A percentile compares a stretch with the other conserved stretches of the same genome.
Conservation (phyloP, 75 land plant species). For the Sequoia sempervirens region DNA sequence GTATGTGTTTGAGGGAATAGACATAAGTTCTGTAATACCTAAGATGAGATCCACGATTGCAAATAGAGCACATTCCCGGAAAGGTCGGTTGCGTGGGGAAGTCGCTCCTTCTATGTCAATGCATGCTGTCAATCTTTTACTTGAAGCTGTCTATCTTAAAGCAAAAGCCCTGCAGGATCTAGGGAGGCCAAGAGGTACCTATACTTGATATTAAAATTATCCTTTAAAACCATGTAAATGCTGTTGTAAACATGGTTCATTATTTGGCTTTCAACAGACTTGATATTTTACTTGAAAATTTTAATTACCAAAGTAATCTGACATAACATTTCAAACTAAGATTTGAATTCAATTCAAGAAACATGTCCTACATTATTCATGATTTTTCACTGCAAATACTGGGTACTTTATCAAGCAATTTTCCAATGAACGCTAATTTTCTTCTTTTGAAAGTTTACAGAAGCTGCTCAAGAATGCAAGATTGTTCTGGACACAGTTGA, state of each 20-base stretch:
- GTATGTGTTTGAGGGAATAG: constrained; percentile 87
- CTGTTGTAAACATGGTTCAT: not conserved
- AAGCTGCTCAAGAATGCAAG: constrained; percentile 85
- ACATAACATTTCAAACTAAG: not conserved
- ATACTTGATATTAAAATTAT: not conserved
- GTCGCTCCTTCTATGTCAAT: constrained; percentile 43
- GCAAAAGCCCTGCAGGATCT: constrained; percentile 77
- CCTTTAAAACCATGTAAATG: not conserved
- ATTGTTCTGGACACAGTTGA: constrained; percentile 77
- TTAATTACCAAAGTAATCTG: not conserved
- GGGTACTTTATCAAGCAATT: not conserved
- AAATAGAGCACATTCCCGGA: constrained; percentile 37
- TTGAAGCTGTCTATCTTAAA: constrained; percentile 86
- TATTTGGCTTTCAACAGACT: not conserved
- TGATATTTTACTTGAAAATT: not conserved
- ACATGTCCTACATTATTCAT: not conserved
- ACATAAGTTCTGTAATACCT: constrained; percentile 46
- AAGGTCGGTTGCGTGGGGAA: constrained; percentile 25
- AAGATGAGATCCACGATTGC: constrained; percentile 56
- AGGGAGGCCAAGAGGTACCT: constrained; percentile 61
- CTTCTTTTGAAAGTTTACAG: constrained; percentile 37
- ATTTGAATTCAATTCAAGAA: not conserved
- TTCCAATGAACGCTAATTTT: not conserved
- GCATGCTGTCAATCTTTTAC: constrained; percentile 72
- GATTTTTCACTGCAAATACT: not conserved